Conservation (phyloP, 495 filamentous ascomycete genomes). For the Annulohypoxylon maeteangense region DNA sequence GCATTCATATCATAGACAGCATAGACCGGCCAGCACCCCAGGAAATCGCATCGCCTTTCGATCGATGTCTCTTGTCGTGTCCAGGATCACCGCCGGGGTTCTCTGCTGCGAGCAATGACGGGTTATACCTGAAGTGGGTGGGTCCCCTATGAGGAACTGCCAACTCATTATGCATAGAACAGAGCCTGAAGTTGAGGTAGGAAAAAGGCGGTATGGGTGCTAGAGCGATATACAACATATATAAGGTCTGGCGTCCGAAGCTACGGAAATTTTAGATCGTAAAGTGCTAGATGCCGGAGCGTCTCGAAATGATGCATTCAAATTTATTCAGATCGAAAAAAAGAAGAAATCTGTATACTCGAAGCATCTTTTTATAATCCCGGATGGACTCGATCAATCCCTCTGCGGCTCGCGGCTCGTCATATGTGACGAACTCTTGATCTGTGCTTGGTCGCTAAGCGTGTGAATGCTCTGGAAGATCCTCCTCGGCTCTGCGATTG, state of each 20-base stretch:
- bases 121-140: conserved; percentile 46
- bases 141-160: conserved; percentile 50
- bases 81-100: conserved; percentile 36
- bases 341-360: conserved; percentile 4
- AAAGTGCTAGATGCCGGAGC: conserved; percentile 22
- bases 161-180: conserved; percentile 55
- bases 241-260: conserved; percentile 37
- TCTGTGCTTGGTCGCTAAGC: conserved; percentile 50
- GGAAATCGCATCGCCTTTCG: conserved; percentile 7
- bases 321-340: conserved; percentile 25
- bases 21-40: conserved; percentile 3
- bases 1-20: conserved; percentile 21
- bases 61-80: conserved; percentile 31
- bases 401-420: conserved; percentile 45
- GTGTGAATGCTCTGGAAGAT: conserved; percentile 38
- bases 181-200: conserved; percentile 47
- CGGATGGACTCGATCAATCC: conserved; percentile 21
- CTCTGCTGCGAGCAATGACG: conserved; percentile 38
- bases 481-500: conserved; percentile 46
- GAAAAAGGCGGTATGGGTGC: conserved; percentile 50
- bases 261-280: conserved; percentile 30
- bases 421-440: conserved; percentile 53
- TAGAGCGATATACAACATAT: conserved; percentile 40
- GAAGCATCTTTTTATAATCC: conserved; percentile 32
- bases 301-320: conserved; percentile 31